Conservation (phyloP, 306 rosid species). For the Citrullus amarus region DNA sequence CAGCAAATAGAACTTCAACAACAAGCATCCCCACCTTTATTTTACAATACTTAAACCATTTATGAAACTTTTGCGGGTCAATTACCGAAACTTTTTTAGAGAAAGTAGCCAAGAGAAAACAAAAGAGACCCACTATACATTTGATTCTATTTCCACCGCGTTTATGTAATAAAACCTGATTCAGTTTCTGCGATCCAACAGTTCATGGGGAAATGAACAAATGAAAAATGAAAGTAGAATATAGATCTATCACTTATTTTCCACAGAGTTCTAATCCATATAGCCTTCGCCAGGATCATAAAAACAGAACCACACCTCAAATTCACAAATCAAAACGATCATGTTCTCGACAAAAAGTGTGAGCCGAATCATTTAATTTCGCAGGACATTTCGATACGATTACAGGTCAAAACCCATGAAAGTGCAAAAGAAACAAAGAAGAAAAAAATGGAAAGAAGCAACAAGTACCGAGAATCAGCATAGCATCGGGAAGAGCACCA, state of each 20-base stretch:
- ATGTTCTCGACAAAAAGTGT: neutral
- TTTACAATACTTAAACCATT: neutral
- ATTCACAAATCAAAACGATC: neutral
- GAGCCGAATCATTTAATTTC: neutral
- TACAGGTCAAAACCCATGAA: neutral
- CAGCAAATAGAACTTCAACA: neutral
- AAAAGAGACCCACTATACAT: neutral
- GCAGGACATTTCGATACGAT: neutral
- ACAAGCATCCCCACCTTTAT: neutral
- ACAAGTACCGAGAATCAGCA: slow-evolving; percentile 36
- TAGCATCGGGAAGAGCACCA: slow-evolving; percentile 46
- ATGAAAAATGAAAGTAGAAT: neutral
- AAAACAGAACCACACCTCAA: neutral
- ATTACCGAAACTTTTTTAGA: neutral
- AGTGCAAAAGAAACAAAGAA: neutral
- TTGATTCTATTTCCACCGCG: neutral
- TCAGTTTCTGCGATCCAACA: neutral
- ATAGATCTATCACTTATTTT: neutral
- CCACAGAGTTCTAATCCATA: neutral
- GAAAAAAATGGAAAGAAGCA: neutral
- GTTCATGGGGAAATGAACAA: neutral
- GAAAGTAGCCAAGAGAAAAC: neutral
- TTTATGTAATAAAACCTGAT: neutral
- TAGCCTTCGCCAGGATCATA: neutral
- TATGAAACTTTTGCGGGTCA: neutral